These are phyloP conservation scores for Trichoderma guizhouense DNA, from an alignment of 2,329 filamentous ascomycete species.

Conservation along the genomic window DNA sequence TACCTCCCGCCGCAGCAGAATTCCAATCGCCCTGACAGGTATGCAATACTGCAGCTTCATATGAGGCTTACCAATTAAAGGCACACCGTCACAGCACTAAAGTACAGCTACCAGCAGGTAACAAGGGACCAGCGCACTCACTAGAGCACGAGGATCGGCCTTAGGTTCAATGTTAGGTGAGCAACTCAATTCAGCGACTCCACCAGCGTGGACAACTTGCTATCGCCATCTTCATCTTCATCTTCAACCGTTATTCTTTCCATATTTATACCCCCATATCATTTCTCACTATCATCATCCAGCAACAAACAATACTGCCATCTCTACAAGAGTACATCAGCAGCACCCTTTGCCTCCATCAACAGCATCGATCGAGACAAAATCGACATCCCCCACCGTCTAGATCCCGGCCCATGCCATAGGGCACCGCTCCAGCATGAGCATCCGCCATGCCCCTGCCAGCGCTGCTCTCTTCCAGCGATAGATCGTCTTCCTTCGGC, in stretches of 20 bases:
- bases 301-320: background rate
- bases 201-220: background rate
- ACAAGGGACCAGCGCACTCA: background rate
- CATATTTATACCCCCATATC: background rate
- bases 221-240: background rate
- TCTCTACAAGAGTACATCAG: background rate
- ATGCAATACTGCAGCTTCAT: background rate
- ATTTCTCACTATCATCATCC: background rate
- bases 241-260: background rate
- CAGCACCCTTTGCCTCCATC: background rate
- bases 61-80: background rate
- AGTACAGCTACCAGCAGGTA: background rate
- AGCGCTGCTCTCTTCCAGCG: slow-evolving; percentile 45
- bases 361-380: background rate
- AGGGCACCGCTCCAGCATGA: slow-evolving; percentile 31
- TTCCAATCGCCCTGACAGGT: background rate
- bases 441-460: slow-evolving; percentile 47
- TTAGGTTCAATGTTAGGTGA: background rate
- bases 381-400: background rate
- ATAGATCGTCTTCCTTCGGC: slow-evolving; percentile 34
- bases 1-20: background rate
- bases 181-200: background rate
- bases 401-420: slow-evolving; percentile 8
- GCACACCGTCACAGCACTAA: background rate
- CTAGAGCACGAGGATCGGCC: background rate